Base-by-base conservation (phyloP, 306 rosid species). In the Betula pendula region DNA sequence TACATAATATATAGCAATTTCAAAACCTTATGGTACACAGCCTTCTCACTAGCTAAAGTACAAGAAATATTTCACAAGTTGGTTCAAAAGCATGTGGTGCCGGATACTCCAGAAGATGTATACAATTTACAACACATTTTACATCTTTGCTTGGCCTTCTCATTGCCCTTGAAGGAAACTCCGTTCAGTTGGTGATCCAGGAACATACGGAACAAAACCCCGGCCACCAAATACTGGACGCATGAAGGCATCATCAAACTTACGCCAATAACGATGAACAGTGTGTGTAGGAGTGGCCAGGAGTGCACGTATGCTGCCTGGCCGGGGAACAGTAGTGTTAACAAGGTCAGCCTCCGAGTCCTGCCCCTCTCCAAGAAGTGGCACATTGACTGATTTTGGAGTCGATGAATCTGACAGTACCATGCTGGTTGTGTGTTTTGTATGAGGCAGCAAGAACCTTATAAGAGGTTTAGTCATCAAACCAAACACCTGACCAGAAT, bases 151-250 rank as follows among this genome's bases (percentile, higher is more conserved):
- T 53, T 7, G 50, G 58, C 78, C 40, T 74, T 79, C 77, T 85
- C 85, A 90, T 2, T 85, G 89, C 88, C 85, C 85, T 73, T 75
- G 85, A 48, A 68, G 70, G 20, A n/a, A 63, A 47, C 77, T 56
- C 56, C 78, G 73, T 45, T 85, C 90, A 3, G 92, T 86, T 33
- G 96, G 91, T 0, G 96, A 82, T 45, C 86, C 81, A 10, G 96
- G 94, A 70, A 35, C 90, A 48, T 82, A 85, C 2, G 92, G 97
- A 86, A 92, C 98, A 82, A 92, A 92, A 72, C 97, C 98, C 75
- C 99, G 88, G 59, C 99, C 99, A 6, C 99, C 99, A 59, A 96
- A 96, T 74, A 92, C 84, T 12, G 99, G 99, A 20, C 98, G 97
- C 99, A 96, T 96, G 81, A 92, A 42, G 59, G 94, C 79, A 72